Conservation (phyloP, 805 yeast species). For the Myxozyma monticola region DNA sequence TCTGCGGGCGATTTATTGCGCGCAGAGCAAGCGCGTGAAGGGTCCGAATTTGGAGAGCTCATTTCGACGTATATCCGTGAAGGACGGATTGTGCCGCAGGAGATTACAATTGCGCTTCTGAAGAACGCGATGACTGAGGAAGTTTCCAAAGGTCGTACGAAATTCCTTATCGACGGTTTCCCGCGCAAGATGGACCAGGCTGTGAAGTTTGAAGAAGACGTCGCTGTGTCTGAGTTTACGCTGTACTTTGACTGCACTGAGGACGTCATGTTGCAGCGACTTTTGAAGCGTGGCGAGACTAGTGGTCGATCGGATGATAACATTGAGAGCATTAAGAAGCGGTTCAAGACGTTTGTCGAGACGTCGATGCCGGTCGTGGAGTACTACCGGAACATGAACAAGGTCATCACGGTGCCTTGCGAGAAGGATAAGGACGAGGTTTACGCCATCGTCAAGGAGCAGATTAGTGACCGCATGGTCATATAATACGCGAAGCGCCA, state of each 20-base stretch:
- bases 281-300: conserved; percentile 89
- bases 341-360: conserved; percentile 81
- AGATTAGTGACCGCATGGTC: conserved; percentile 49
- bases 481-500: too few relatives aligned
- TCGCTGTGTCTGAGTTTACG: conserved; percentile 43
- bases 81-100: conserved; percentile 92
- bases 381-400: conserved; percentile 53
- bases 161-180: conserved; percentile 90
- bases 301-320: conserved; percentile 94
- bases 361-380: conserved; percentile 95
- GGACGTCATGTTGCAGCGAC: conserved; percentile 80
- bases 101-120: conserved; percentile 78
- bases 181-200: conserved; percentile 99
- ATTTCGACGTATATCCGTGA: conserved; percentile 82
- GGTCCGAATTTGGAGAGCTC: conserved; percentile 80
- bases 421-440: conserved; percentile 77
- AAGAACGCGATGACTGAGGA: conserved; percentile 69
- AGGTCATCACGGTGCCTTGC: conserved; percentile 77
- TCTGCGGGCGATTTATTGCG: conserved; percentile 96
- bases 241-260: conserved; percentile 59
- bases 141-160: conserved; percentile 42
- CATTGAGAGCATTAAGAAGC: conserved; percentile 82
- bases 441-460: conserved; percentile 63
- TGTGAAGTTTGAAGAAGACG: conserved; percentile 77
- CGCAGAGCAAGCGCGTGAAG: conserved; percentile 83